phyloP scores from a whole-genome alignment of 1,284 basidiomycete species.

The Veloporphyrellus conicus region DNA sequence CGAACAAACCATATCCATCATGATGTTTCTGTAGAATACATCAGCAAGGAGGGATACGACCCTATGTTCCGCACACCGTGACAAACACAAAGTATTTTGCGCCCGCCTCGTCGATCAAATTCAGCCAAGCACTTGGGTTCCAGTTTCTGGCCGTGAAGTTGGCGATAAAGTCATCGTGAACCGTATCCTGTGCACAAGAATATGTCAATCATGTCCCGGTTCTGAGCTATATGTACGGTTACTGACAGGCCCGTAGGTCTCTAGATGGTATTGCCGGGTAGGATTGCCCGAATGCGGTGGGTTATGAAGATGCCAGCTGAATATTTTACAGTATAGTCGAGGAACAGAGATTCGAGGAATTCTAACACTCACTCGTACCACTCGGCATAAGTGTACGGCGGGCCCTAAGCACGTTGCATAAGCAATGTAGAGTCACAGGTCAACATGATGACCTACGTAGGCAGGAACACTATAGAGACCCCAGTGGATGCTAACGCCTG shows the following conservation, averaged over 20 bases:
- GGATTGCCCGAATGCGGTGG: background rate
- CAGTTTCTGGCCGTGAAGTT: slow-evolving; percentile 51
- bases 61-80: slow-evolving; percentile 35
- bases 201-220: background rate
- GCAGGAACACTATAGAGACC: background rate
- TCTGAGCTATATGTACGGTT: background rate
- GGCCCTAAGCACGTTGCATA: background rate
- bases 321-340: background rate
- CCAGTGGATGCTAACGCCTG: background rate
- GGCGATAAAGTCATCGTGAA: slow-evolving; percentile 57
- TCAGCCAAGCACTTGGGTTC: slow-evolving; percentile 52
- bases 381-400: background rate
- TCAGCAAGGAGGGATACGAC: slow-evolving; percentile 3
- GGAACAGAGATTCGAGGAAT: background rate
- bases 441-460: background rate
- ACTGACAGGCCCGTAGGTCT: slow-evolving; percentile 46
- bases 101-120: slow-evolving; percentile 52
- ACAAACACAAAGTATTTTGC: slow-evolving; percentile 62
- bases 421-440: background rate
- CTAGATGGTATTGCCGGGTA: slow-evolving; percentile 42
- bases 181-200: slow-evolving; percentile 35
- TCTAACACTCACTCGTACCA: background rate
- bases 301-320: background rate
- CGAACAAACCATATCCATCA: slow-evolving; percentile 51
- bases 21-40: slow-evolving; percentile 41